Conservation (phyloP, 192 early-diverging fungal species). For the Blastocladiella britannica region DNA sequence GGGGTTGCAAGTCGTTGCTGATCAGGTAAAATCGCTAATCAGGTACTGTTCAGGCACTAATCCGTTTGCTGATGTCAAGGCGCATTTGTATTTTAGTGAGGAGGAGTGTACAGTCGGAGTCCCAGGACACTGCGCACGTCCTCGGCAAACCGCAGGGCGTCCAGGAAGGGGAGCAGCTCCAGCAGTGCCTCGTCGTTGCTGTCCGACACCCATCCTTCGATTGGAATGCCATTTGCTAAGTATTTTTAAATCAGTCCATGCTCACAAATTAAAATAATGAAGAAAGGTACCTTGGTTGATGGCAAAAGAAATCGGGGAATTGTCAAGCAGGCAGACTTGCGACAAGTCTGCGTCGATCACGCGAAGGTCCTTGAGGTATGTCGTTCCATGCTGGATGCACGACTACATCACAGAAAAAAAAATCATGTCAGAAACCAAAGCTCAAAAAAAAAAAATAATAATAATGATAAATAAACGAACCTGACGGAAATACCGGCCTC, state of each 20-base stretch:
- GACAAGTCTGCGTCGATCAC: slow-evolving; percentile 56
- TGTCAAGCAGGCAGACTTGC: slow-evolving; percentile 64
- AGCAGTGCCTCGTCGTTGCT: slow-evolving; percentile 58
- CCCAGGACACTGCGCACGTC: slow-evolving; percentile 62
- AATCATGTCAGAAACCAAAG: slow-evolving; percentile 3
- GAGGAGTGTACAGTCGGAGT: slow-evolving; percentile 22
- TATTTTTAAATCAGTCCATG: neutral
- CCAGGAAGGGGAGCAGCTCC: slow-evolving; percentile 69
- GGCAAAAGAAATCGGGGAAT: slow-evolving; percentile 53
- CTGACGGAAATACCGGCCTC: slow-evolving; percentile 62
- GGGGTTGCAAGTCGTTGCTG: no score
- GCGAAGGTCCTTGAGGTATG: slow-evolving; percentile 55
- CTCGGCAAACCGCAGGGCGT: slow-evolving; percentile 63
- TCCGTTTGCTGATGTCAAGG: no score
- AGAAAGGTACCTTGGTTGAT: slow-evolving; percentile 40
- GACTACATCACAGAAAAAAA: slow-evolving; percentile 21
- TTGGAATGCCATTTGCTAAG: slow-evolving; percentile 73
- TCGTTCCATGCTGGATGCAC: slow-evolving; percentile 43
- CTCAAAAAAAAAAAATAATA: slow-evolving; percentile 1
- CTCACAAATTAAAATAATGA: slow-evolving; percentile 2
- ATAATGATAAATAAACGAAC: slow-evolving; percentile 21
- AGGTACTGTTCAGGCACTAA: no score
- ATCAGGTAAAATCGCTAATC: no score
- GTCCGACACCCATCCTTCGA: slow-evolving; percentile 65
- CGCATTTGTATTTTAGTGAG: no score